These are phyloP conservation scores for Euptelea pleiosperma DNA, from an alignment of 164 flowering plant genomes.

Conservation along the genomic window DNA sequence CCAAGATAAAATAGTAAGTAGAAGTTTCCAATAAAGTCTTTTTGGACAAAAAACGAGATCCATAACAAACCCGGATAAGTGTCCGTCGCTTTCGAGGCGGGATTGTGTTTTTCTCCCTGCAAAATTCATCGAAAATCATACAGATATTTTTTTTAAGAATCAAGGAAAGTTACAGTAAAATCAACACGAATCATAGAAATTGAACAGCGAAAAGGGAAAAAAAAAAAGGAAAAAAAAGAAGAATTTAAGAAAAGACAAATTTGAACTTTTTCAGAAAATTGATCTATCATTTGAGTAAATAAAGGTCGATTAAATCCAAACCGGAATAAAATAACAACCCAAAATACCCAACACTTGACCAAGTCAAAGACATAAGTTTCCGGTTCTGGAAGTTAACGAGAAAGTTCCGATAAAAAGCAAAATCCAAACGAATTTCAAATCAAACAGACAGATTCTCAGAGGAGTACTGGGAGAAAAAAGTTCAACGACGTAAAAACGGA, in stretches of 20 bases:
- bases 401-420: slow-evolving; percentile 25
- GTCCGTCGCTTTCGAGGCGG: slow-evolving; percentile 53
- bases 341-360: slow-evolving; percentile 24
- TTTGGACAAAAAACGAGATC: slow-evolving; percentile 8
- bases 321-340: slow-evolving; percentile 13
- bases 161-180: not conserved
- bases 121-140: slow-evolving; percentile 20
- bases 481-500: slow-evolving; percentile 1
- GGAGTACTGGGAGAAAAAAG: not conserved
- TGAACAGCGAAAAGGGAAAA: not conserved
- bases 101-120: slow-evolving; percentile 46
- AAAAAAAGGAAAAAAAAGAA: not conserved
- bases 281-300: slow-evolving; percentile 7
- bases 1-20: slow-evolving; percentile 4
- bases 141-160: not conserved
- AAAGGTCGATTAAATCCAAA: slow-evolving; percentile 9
- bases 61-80: slow-evolving; percentile 43
- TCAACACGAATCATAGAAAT: not conserved
- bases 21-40: not conserved
- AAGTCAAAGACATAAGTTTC: slow-evolving; percentile 29
- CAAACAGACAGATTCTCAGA: too few species aligned
- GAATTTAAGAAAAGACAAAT: slow-evolving; percentile 40
- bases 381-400: slow-evolving; percentile 12
- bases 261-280: slow-evolving; percentile 26
- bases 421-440: slow-evolving; percentile 11